Evolutionary conservation across 306 rosid species (phyloP).

Genomic region (Cercis canadensis): DNA sequence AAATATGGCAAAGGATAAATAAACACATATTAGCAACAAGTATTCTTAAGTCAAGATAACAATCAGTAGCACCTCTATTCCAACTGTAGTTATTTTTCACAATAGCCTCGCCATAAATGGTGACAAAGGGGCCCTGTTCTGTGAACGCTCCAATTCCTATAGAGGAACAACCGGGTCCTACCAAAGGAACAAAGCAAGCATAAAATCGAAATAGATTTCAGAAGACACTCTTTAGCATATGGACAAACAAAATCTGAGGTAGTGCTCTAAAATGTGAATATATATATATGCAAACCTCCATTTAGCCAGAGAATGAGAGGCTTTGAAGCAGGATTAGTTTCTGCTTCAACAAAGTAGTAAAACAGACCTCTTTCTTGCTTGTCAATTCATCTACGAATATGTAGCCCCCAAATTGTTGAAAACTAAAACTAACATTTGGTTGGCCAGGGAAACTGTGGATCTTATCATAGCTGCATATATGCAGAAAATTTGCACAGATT

Average conservation of each 20-base stretch:
- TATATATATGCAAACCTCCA: conserved; percentile 38
- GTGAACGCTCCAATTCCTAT: conserved; percentile 39
- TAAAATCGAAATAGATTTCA: too few relatives aligned
- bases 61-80: conserved; percentile 37
- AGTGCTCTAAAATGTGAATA: neutral
- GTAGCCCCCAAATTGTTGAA: conserved; percentile 53
- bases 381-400: conserved; percentile 40
- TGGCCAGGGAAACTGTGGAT: conserved; percentile 49
- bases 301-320: conserved; percentile 63
- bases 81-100: conserved; percentile 39
- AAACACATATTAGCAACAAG: too few relatives aligned
- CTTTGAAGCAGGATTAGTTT: conserved; percentile 45
- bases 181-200: neutral
- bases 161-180: conserved; percentile 47
- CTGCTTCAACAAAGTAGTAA: conserved; percentile 58
- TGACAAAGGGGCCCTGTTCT: conserved; percentile 44
- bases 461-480: conserved; percentile 23
- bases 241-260: too few relatives aligned
- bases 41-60: too few relatives aligned
- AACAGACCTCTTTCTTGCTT: conserved; percentile 45
- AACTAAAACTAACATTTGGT: conserved; percentile 45
- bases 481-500: conserved; percentile 27
- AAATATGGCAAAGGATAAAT: too few relatives aligned
- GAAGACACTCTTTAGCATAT: too few relatives aligned
- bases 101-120: conserved; percentile 8